Percentiles rank a stretch among this genome's conserved stretches.
Evolutionary conservation across 768 basidiomycete species (phyloP).

Genomic region (Boletus reticuloceps): DNA sequence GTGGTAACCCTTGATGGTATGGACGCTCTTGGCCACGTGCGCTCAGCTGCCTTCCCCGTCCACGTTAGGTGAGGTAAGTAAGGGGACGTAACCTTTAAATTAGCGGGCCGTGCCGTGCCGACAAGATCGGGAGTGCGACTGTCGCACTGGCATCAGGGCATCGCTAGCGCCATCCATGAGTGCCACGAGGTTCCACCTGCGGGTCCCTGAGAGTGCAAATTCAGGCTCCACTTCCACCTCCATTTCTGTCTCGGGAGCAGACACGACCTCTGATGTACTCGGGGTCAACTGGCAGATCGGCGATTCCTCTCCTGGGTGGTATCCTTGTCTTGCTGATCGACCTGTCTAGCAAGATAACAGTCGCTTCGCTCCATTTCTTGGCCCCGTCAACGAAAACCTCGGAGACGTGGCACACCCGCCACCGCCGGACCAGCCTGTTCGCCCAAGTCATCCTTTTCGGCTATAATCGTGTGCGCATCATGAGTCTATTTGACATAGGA

Average conservation of each 20-base stretch:
- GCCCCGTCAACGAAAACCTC: background rate
- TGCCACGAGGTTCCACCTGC: conserved; percentile 19
- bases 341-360: conserved; percentile 3
- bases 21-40: conserved; percentile 3
- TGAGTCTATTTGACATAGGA: too few relatives aligned
- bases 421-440: background rate
- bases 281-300: conserved; percentile 2
- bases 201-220: conserved; percentile 15
- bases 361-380: background rate
- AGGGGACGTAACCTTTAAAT: background rate
- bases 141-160: conserved; percentile 15
- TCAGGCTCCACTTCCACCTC: background rate
- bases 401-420: background rate
- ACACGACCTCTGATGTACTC: background rate
- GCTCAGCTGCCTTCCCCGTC: background rate
- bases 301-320: background rate
- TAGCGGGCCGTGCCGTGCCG: conserved; percentile 10
- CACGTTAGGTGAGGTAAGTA: conserved; percentile 3
- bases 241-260: conserved; percentile 13
- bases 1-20: background rate
- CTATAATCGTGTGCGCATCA: too few relatives aligned
- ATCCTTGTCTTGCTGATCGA: conserved; percentile 4
- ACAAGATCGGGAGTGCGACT: conserved; percentile 16
- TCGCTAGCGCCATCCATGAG: conserved; percentile 13
- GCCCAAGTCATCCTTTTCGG: background rate